Percentiles rank a stretch among this genome's conserved stretches.
phyloP scores from a whole-genome alignment of 2,329 filamentous ascomycete species.

The Fonsecaea multimorphosa region DNA sequence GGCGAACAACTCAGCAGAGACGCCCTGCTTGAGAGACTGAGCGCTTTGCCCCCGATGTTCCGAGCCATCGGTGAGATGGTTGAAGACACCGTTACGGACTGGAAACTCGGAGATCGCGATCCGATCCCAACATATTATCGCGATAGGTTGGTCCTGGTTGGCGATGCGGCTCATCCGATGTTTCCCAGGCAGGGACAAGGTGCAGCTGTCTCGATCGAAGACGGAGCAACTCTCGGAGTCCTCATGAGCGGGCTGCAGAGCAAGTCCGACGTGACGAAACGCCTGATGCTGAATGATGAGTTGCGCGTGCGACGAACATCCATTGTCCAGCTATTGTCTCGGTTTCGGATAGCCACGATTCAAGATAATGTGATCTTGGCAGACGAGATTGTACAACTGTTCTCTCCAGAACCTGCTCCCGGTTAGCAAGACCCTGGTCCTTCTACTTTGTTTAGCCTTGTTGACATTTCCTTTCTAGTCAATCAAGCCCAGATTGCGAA shows the following conservation, averaged over 20 bases:
- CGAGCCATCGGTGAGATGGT: slow-evolving; percentile 2
- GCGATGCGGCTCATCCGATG: slow-evolving; percentile 45
- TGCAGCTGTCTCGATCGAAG: slow-evolving; percentile 50
- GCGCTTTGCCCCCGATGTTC: neutral
- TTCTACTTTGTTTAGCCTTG: neutral
- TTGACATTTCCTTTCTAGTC: neutral
- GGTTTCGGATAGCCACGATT: neutral
- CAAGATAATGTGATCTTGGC: neutral
- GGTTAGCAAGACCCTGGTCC: neutral
- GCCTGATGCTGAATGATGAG: slow-evolving; percentile 13
- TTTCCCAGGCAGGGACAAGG: slow-evolving; percentile 44
- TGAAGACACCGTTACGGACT: slow-evolving; percentile 7
- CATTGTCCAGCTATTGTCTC: slow-evolving; percentile 12
- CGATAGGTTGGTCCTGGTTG: slow-evolving; percentile 41
- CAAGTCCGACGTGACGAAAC: slow-evolving; percentile 8
- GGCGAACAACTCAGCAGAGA: slow-evolving; percentile 13
- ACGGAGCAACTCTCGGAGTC: slow-evolving; percentile 36
- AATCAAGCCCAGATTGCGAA: neutral
- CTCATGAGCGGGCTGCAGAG: slow-evolving; percentile 9
- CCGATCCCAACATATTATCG: slow-evolving; percentile 53
- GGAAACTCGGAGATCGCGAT: slow-evolving; percentile 26
- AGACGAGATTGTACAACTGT: neutral
- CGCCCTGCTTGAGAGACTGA: neutral
- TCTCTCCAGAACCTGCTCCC: neutral
- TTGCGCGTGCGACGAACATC: slow-evolving; percentile 12